These are phyloP conservation scores for Psidium guajava DNA, from an alignment of 345 rosid genomes.

Conservation along the genomic window DNA sequence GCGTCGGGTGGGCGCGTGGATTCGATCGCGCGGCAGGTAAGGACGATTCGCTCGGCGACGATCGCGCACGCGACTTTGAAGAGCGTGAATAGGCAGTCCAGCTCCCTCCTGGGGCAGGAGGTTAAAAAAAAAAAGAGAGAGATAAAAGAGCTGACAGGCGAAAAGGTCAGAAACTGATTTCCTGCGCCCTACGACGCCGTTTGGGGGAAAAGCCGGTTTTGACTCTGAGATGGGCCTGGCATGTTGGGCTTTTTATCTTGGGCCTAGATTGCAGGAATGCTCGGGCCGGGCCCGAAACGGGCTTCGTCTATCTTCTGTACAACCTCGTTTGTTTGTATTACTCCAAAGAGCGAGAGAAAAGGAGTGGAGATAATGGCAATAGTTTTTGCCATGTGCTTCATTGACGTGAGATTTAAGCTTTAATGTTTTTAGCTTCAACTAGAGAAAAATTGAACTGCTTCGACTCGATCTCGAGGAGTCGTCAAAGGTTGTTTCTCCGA, in stretches of 20 bases:
- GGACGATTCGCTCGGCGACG: neutral
- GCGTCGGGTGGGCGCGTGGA: neutral
- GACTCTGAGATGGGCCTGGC: neutral
- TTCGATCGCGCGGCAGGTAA: neutral
- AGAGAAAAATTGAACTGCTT: neutral
- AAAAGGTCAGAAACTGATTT: neutral
- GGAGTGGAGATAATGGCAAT: neutral
- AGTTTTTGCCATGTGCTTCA: neutral
- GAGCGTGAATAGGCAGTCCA: neutral
- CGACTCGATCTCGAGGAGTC: accelerated
- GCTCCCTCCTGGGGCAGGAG: neutral
- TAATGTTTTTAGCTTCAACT: neutral
- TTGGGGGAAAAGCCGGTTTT: neutral
- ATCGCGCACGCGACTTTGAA: neutral
- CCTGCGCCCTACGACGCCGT: neutral
- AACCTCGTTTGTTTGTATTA: neutral
- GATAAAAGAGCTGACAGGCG: neutral
- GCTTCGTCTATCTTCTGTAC: neutral
- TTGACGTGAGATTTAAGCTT: neutral
- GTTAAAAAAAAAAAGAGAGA: neutral
- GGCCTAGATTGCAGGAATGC: neutral
- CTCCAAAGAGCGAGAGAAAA: accelerated
- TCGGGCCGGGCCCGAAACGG: neutral
- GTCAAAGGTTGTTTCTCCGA: neutral
- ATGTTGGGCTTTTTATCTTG: neutral